These are phyloP conservation scores for Jaenimonas drosophilae DNA, from an alignment of 208 protist species.

Conservation along the genomic window DNA sequence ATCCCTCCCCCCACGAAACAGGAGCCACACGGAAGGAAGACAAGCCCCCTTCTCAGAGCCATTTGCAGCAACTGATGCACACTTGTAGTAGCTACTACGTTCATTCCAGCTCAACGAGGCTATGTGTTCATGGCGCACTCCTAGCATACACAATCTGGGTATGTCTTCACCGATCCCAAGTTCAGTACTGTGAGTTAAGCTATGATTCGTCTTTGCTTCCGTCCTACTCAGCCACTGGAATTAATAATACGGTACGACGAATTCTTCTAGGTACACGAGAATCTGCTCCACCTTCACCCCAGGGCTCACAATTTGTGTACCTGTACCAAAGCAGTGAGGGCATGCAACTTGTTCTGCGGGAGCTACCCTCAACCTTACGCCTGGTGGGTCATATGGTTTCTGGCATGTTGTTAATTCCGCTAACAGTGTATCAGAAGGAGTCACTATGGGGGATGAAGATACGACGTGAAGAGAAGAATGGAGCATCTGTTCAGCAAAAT, in stretches of 20 bases:
- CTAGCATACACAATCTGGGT: constrained; percentile 12
- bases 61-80: not conserved
- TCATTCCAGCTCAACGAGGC: constrained; percentile 14
- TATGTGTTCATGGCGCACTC: constrained; percentile 7
- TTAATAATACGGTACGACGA: too few relatives aligned
- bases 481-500: not conserved
- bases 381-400: constrained; percentile 8
- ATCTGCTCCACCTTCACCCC: too few relatives aligned
- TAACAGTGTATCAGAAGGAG: constrained; percentile 17
- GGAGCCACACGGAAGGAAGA: too few relatives aligned
- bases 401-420: constrained; percentile 11
- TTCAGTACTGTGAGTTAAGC: too few relatives aligned
- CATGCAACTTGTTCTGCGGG: constrained; percentile 21
- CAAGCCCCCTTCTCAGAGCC: too few relatives aligned
- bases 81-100: constrained; percentile 6
- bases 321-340: constrained; percentile 16
- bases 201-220: too few relatives aligned
- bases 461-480: constrained; percentile 7
- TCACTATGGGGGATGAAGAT: constrained; percentile 12
- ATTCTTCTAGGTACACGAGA: too few relatives aligned
- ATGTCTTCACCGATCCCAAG: constrained; percentile 7
- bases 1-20: not conserved
- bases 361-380: too few relatives aligned
- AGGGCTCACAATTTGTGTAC: too few relatives aligned
- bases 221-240: too few relatives aligned